Conservation (phyloP, 2,329 filamentous ascomycete species). For the Tothia fuscella region DNA sequence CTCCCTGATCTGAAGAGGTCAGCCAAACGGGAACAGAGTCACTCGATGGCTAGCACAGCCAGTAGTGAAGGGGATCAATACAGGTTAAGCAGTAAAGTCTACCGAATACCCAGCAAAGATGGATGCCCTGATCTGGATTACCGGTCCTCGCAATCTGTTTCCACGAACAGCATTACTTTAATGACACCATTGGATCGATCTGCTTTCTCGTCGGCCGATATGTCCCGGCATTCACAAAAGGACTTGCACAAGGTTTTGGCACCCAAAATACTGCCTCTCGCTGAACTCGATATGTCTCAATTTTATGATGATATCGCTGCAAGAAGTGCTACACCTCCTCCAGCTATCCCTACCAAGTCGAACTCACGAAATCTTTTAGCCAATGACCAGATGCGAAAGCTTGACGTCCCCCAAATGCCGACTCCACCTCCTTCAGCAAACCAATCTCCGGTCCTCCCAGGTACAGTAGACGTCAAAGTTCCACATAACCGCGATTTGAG, state of each 20-base stretch:
- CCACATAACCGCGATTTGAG: not conserved
- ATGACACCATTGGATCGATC: slow-evolving; percentile 5
- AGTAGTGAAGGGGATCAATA: not conserved
- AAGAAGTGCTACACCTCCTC: not conserved
- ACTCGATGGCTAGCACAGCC: slow-evolving; percentile 5
- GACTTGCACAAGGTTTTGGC: not conserved
- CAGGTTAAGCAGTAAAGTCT: slow-evolving; percentile 10
- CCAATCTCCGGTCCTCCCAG: not conserved
- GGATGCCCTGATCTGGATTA: slow-evolving; percentile 24
- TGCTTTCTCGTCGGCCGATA: slow-evolving; percentile 1
- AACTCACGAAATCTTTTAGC: not conserved
- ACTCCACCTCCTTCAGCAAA: slow-evolving; percentile 5
- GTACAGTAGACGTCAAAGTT: not conserved
- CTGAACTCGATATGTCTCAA: slow-evolving; percentile 1
- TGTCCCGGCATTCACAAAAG: not conserved
- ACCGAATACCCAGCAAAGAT: slow-evolving; percentile 19
- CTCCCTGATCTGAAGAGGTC: slow-evolving; percentile 16
- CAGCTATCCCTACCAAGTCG: slow-evolving; percentile 1
- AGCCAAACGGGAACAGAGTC: not conserved
- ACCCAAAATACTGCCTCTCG: not conserved
- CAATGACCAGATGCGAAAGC: not conserved
- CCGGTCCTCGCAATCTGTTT: slow-evolving; percentile 23
- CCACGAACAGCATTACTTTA: slow-evolving; percentile 14
- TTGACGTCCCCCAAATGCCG: not conserved
- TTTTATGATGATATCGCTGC: not conserved